phyloP scores from a whole-genome alignment of 2,329 filamentous ascomycete genomes.

The Talaromyces albobiverticillius region DNA sequence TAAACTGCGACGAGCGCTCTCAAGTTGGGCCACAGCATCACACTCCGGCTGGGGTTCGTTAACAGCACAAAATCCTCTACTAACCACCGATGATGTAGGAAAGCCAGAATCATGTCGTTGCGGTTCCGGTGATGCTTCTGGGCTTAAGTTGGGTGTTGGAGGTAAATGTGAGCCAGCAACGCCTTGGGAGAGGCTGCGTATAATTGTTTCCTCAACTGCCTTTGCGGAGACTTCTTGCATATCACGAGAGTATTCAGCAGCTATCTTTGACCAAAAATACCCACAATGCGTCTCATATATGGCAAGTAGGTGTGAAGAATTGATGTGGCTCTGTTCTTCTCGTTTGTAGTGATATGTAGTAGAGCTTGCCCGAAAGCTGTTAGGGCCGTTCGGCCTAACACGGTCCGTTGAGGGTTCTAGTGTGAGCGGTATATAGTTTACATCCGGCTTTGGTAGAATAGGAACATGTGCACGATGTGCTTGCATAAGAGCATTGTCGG shows the following conservation, averaged over 20 bases:
- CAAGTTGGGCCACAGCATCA: background rate
- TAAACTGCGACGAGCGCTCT: constrained; percentile 13
- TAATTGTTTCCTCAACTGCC: constrained; percentile 24
- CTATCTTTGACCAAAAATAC: constrained; percentile 71
- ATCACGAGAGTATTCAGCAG: constrained; percentile 59
- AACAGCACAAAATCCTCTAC: constrained; percentile 19
- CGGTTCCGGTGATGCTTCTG: constrained; percentile 15
- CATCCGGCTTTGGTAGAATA: constrained; percentile 29
- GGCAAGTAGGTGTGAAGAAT: constrained; percentile 64
- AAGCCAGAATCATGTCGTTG: constrained; percentile 10
- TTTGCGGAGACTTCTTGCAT: constrained; percentile 14
- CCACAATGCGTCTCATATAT: constrained; percentile 69
- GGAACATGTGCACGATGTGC: constrained; percentile 27
- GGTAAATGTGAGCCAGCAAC: constrained; percentile 16
- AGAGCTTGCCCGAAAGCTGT: background rate
- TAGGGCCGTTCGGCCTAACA: background rate
- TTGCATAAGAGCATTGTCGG: constrained; percentile 13
- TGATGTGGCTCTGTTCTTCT: constrained; percentile 40
- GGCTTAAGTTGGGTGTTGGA: constrained; percentile 22
- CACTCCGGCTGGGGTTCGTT: constrained; percentile 10
- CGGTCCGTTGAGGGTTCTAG: constrained; percentile 24
- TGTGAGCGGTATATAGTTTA: constrained; percentile 36
- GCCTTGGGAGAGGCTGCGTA: constrained; percentile 13
- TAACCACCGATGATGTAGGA: constrained; percentile 1
- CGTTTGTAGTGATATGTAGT: constrained; percentile 26